These are phyloP conservation scores for Macrolepiota dolichaula DNA, from an alignment of 768 basidiomycete genomes.

Conservation along the genomic window DNA sequence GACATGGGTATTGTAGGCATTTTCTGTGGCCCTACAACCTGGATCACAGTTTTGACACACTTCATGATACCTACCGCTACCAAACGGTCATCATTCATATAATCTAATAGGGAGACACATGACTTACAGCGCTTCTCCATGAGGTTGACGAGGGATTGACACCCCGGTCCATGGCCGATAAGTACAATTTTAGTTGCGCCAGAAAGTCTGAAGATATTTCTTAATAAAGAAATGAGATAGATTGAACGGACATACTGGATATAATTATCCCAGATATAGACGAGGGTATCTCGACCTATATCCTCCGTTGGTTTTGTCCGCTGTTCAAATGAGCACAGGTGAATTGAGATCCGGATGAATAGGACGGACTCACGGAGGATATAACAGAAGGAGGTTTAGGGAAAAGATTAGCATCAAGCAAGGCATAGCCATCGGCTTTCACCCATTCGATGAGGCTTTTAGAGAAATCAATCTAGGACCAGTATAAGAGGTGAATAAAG, in stretches of 20 bases:
- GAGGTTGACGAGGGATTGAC: slow-evolving; percentile 70
- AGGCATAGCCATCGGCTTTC: slow-evolving; percentile 55
- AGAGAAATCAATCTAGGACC: slow-evolving; percentile 77
- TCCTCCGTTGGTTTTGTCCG: slow-evolving; percentile 39
- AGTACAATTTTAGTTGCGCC: slow-evolving; percentile 71
- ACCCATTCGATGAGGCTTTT: slow-evolving; percentile 80
- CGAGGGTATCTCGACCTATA: slow-evolving; percentile 56
- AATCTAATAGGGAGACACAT: neutral
- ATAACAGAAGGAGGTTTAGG: slow-evolving; percentile 43
- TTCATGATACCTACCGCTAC: slow-evolving; percentile 51
- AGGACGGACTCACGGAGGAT: neutral
- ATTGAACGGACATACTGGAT: slow-evolving; percentile 52
- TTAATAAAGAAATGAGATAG: neutral
- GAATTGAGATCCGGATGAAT: neutral
- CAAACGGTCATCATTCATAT: slow-evolving; percentile 5
- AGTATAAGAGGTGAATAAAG: slow-evolving; percentile 4
- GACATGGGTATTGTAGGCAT: slow-evolving; percentile 54
- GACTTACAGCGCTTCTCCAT: slow-evolving; percentile 65
- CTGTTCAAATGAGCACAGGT: slow-evolving; percentile 18
- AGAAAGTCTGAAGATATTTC: slow-evolving; percentile 50
- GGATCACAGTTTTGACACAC: slow-evolving; percentile 68
- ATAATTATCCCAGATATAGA: slow-evolving; percentile 96
- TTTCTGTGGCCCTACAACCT: slow-evolving; percentile 68
- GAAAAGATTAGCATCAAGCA: slow-evolving; percentile 87
- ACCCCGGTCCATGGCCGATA: slow-evolving; percentile 87